phyloP scores from a whole-genome alignment of 2,329 filamentous ascomycete species.

The Colletotrichum zoysiae region DNA sequence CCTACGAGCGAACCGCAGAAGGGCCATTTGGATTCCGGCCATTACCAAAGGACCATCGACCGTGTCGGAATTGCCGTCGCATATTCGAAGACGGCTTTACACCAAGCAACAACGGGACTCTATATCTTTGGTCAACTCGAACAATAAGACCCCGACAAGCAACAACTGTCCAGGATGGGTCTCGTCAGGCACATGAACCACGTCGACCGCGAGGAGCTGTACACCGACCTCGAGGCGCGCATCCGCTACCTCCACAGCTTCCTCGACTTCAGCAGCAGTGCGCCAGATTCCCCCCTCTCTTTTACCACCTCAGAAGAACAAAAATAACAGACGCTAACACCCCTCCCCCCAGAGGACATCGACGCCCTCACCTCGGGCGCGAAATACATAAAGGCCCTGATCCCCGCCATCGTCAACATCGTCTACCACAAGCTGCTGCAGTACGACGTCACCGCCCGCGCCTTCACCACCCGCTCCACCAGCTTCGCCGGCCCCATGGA shows the following conservation, averaged over 20 bases:
- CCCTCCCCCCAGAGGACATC: slow-evolving; percentile 70
- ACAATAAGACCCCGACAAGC: not conserved
- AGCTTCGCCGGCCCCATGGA: slow-evolving; percentile 77
- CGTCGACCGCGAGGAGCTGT: slow-evolving; percentile 77
- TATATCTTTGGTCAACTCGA: not conserved
- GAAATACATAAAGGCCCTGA: slow-evolving; percentile 85
- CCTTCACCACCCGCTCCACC: slow-evolving; percentile 74
- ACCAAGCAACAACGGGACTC: not conserved
- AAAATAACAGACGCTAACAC: not conserved
- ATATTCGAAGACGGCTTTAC: not conserved
- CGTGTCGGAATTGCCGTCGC: not conserved
- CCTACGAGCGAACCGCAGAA: not conserved
- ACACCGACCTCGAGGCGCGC: slow-evolving; percentile 76
- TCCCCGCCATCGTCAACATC: slow-evolving; percentile 85
- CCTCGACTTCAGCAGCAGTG: slow-evolving; percentile 79
- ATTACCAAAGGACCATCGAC: not conserved
- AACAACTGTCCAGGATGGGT: slow-evolving; percentile 29
- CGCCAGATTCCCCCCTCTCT: slow-evolving; percentile 46
- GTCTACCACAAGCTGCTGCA: slow-evolving; percentile 85
- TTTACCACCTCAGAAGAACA: too few relatives aligned
- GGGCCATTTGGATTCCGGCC: not conserved
- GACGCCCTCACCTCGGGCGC: slow-evolving; percentile 76
- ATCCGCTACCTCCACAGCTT: slow-evolving; percentile 82
- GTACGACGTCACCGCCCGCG: slow-evolving; percentile 85
- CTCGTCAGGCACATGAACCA: slow-evolving; percentile 61